phyloP scores from a whole-genome alignment of 306 rosid species.

The Malus fusca region DNA sequence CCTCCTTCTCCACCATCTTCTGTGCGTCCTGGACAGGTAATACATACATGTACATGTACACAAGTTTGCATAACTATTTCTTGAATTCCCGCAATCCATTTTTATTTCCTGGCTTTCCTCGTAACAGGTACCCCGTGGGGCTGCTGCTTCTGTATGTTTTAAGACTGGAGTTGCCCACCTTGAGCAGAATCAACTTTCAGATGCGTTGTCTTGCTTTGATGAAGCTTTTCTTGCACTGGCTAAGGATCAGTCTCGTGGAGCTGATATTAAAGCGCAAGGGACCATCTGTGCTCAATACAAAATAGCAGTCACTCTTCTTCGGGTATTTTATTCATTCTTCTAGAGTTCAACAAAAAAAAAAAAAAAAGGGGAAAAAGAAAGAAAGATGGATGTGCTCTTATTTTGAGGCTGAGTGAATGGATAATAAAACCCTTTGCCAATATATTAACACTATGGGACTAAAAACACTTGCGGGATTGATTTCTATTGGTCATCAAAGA shows the following conservation, averaged over 20 bases:
- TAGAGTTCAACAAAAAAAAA: conserved; percentile 2
- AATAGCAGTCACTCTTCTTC: conserved; percentile 89
- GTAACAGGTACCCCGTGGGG: conserved; percentile 91
- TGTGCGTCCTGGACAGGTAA: conserved; percentile 96
- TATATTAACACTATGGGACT: not conserved
- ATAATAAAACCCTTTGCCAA: not conserved
- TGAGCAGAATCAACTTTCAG: conserved; percentile 89
- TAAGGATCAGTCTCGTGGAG: conserved; percentile 91
- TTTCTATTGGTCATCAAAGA: not conserved
- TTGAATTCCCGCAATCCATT: not conserved
- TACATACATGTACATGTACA: not conserved
- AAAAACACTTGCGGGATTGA: not conserved
- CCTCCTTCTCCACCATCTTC: conserved; percentile 57
- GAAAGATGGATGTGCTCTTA: conserved; percentile 1
- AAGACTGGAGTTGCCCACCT: conserved; percentile 95
- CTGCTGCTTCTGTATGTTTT: conserved; percentile 80
- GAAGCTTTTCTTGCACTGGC: conserved; percentile 95
- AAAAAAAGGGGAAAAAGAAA: no score
- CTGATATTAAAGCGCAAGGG: conserved; percentile 95
- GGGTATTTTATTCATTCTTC: conserved; percentile 4
- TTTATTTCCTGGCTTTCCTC: conserved; percentile 23
- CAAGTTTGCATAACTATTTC: conserved; percentile 6
- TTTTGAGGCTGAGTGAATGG: conserved; percentile 5
- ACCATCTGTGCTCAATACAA: conserved; percentile 98
- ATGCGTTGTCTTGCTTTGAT: conserved; percentile 89